Base-by-base conservation (phyloP, 495 filamentous ascomycete species). In the Lasiosphaeria hispida region DNA sequence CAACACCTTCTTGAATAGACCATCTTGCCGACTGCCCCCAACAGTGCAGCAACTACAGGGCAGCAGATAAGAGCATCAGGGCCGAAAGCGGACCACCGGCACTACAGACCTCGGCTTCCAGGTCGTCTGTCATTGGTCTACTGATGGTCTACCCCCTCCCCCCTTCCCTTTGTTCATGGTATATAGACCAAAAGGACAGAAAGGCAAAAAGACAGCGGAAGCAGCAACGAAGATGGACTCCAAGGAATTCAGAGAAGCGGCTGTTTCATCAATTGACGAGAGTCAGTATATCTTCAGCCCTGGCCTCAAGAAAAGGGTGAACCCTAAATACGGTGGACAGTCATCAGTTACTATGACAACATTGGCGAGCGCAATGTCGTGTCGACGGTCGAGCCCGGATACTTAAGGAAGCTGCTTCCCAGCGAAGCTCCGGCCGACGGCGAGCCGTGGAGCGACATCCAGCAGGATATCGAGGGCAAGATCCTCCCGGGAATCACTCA, bases 401-500 rank as follows among this genome's bases (percentile, higher is more conserved):
- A 97, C 69, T 83, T 98, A 5, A 81, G 82, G 51, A 86, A 88
- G 23, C 80, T 92, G 7, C 83, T 98, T 3, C 93, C 94, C 9
- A 67, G 75, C n/a, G 73, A 76, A 38, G 85, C 91, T 0, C 94
- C 94, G 6, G 64, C 82, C 18, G 77, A 89, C 17, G 85, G 87
- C 38, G 91, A 97, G 71, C 57, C 77, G 63, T 97, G 92, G 92
- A 69, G 74, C 40, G 76, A 82, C 48, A 97, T 97, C 64, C 90
- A 96, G 64, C 75, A 81, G 30, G 93, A 97, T 71, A 85, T 97
- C 47, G 89, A 92, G 63, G 69, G 81, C 11, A 91, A 94, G 65
- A 96, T 97, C 70, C 85, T 96, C 70, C 94, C 94, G 0, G 94
- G 94, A 3, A 75, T 98, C 53, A 98, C 94, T 0, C 94, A 97